These are phyloP conservation scores for Geotrichum carabidarum DNA, from an alignment of 1,139 yeast genomes.

Conservation along the genomic window DNA sequence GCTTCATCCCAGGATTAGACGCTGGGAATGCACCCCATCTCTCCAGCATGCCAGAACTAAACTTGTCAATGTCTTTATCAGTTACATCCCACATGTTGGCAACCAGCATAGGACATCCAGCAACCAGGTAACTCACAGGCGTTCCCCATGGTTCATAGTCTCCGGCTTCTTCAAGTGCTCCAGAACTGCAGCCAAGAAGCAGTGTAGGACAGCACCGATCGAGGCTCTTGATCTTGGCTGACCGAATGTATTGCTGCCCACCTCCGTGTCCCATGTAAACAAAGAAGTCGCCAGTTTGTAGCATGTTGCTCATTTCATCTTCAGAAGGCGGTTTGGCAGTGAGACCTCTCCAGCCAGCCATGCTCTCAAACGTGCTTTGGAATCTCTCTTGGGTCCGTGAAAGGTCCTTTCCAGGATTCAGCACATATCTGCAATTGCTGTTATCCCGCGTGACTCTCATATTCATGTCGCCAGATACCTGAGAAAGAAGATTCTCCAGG, in stretches of 20 bases:
- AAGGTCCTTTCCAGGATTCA: slow-evolving; percentile 82
- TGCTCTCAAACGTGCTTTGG: slow-evolving; percentile 41
- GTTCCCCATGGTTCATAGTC: slow-evolving; percentile 71
- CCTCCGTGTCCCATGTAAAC: slow-evolving; percentile 94
- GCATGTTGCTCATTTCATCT: slow-evolving; percentile 41
- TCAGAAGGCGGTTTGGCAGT: slow-evolving; percentile 57
- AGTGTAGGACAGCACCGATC: slow-evolving; percentile 59
- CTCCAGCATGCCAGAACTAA: slow-evolving; percentile 55
- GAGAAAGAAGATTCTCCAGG: slow-evolving; percentile 44
- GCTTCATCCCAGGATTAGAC: slow-evolving; percentile 20
- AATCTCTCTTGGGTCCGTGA: slow-evolving; percentile 62
- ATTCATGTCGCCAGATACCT: slow-evolving; percentile 17
- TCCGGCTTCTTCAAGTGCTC: slow-evolving; percentile 57
- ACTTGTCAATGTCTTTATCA: slow-evolving; percentile 85
- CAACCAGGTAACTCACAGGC: slow-evolving; percentile 64
- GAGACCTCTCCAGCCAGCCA: slow-evolving; percentile 51
- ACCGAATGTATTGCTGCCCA: slow-evolving; percentile 73
- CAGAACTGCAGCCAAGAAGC: slow-evolving; percentile 90
- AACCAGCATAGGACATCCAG: slow-evolving; percentile 76
- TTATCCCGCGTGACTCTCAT: slow-evolving; percentile 23
- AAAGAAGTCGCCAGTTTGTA: slow-evolving; percentile 49
- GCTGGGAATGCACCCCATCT: slow-evolving; percentile 53
- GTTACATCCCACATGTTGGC: slow-evolving; percentile 97
- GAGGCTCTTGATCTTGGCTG: slow-evolving; percentile 45
- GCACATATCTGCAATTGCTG: slow-evolving; percentile 47